phyloP scores from a whole-genome alignment of 2,329 filamentous ascomycete species.

The Fusarium compactum region DNA sequence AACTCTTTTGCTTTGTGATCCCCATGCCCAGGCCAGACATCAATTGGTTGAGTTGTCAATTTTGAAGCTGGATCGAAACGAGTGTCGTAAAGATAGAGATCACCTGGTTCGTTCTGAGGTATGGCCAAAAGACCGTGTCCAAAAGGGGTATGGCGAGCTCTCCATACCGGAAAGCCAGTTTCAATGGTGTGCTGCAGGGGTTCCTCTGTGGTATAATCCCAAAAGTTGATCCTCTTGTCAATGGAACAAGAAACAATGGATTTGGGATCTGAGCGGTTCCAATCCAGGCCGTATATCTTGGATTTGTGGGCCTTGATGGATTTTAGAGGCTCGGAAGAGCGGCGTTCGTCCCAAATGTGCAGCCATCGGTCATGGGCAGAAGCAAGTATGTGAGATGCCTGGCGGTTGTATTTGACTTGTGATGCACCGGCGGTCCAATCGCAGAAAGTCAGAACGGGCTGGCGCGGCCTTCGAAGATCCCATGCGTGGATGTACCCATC shows the following conservation, averaged over 20 bases:
- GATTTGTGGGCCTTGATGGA: slow-evolving; percentile 90
- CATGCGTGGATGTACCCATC: slow-evolving; percentile 94
- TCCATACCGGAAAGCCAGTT: slow-evolving; percentile 89
- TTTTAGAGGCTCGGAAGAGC: slow-evolving; percentile 79
- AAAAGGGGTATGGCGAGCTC: slow-evolving; percentile 91
- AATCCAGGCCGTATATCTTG: slow-evolving; percentile 96
- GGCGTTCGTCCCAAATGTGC: slow-evolving; percentile 90
- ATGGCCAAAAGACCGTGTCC: slow-evolving; percentile 88
- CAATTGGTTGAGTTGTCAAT: slow-evolving; percentile 61
- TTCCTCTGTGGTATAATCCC: slow-evolving; percentile 78
- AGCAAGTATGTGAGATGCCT: slow-evolving; percentile 86
- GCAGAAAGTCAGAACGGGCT: slow-evolving; percentile 83
- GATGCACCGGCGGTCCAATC: slow-evolving; percentile 96
- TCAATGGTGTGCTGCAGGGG: slow-evolving; percentile 80
- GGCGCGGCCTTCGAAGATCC: slow-evolving; percentile 81
- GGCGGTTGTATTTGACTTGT: slow-evolving; percentile 94
- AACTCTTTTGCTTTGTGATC: slow-evolving; percentile 87
- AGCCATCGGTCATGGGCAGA: slow-evolving; percentile 91
- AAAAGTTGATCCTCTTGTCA: slow-evolving; percentile 93
- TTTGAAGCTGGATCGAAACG: slow-evolving; percentile 62
- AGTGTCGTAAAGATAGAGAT: slow-evolving; percentile 86
- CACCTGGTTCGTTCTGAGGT: slow-evolving; percentile 88
- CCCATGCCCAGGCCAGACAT: slow-evolving; percentile 71
- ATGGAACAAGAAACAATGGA: slow-evolving; percentile 88
- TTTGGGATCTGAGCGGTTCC: slow-evolving; percentile 82